These are phyloP conservation scores for Trichodelitschia bisporula DNA, from an alignment of 495 filamentous ascomycete genomes.

Conservation along the genomic window DNA sequence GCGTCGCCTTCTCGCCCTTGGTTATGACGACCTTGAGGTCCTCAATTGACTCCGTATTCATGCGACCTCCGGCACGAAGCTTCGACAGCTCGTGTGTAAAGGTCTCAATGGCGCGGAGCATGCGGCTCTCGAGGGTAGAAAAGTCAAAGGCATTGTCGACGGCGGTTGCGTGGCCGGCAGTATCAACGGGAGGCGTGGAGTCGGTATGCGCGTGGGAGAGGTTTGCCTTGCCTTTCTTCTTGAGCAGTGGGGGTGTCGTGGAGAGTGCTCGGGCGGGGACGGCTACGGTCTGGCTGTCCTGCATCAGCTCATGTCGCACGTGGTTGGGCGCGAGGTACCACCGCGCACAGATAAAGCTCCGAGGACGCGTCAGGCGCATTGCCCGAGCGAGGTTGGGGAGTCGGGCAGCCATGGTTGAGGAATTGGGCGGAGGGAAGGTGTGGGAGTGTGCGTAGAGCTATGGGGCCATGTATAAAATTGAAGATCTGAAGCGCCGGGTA, in stretches of 20 bases:
- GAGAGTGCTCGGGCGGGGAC: slow-evolving; percentile 8
- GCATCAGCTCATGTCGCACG: no score
- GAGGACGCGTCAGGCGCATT: no score
- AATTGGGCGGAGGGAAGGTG: no score
- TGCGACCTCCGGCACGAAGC: slow-evolving; percentile 37
- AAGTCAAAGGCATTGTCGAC: slow-evolving; percentile 44
- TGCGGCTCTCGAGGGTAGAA: slow-evolving; percentile 31
- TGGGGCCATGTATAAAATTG: no score
- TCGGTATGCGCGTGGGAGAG: slow-evolving; percentile 7
- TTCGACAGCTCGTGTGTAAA: slow-evolving; percentile 39
- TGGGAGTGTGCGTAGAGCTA: no score
- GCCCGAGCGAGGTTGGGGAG: no score
- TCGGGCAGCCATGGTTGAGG: no score
- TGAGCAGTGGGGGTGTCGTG: slow-evolving; percentile 7
- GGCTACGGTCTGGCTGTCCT: no score
- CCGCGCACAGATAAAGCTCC: no score
- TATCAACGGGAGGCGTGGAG: slow-evolving; percentile 5
- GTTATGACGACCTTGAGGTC: slow-evolving; percentile 30
- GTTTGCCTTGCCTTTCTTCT: slow-evolving; percentile 17
- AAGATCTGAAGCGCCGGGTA: no score
- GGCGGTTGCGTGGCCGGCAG: slow-evolving; percentile 1
- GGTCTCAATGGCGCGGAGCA: slow-evolving; percentile 28
- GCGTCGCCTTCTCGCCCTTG: slow-evolving; percentile 18
- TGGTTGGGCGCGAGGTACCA: no score
- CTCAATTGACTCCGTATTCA: slow-evolving; percentile 44